Percentiles rank a stretch among this genome's conserved stretches.
These are phyloP conservation scores for Rhizodiscina lignyota DNA, from an alignment of 495 filamentous ascomycete species.

Conservation along the genomic window DNA sequence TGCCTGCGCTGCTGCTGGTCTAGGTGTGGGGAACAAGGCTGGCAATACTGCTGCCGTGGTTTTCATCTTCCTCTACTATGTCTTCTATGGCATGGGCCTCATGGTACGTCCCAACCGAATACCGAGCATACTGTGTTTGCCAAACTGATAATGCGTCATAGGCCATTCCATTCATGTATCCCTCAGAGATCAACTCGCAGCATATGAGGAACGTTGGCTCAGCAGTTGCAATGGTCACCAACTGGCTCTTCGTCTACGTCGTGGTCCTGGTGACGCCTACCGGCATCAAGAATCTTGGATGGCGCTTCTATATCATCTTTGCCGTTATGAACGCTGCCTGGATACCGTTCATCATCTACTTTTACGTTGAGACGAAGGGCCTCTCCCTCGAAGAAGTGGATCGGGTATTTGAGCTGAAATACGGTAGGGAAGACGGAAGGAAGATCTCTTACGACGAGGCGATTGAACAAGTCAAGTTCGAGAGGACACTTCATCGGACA, in stretches of 20 bases:
- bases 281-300: conserved; percentile 16
- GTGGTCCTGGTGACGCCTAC: conserved; percentile 23
- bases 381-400: conserved; percentile 23
- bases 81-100: neutral
- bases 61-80: neutral
- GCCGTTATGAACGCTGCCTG: conserved; percentile 18
- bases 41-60: neutral
- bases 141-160: too few species aligned
- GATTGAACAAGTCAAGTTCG: too few species aligned
- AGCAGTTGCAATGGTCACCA: conserved; percentile 11
- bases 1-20: conserved; percentile 17
- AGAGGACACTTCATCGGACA: too few species aligned
- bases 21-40: conserved; percentile 2
- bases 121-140: too few species aligned
- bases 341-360: conserved; percentile 18
- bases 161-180: conserved; percentile 21
- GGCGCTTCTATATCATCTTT: conserved; percentile 22
- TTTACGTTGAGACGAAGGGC: conserved; percentile 19
- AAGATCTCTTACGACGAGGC: too few species aligned
- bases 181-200: conserved; percentile 20
- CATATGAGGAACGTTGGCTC: conserved; percentile 15
- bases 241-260: conserved; percentile 15
- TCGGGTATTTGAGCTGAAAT: too few species aligned
- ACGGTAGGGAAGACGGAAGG: too few species aligned
- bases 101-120: too few species aligned